phyloP scores from a whole-genome alignment of 345 rosid genomes.

The Ceriops tagal region DNA sequence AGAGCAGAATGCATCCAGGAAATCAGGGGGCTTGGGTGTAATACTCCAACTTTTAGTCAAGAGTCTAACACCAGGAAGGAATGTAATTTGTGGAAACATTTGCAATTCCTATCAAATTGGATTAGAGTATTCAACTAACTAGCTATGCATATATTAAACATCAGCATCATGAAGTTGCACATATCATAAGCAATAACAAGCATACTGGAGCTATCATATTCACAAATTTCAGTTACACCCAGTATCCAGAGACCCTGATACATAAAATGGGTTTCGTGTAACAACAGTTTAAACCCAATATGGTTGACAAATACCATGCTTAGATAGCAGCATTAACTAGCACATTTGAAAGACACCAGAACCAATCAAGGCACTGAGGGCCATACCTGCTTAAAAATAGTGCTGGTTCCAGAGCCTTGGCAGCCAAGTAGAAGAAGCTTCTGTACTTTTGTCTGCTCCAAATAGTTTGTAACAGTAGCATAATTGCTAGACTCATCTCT shows the following conservation, averaged over 20 bases:
- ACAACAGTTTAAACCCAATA: too few relatives aligned
- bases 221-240: too few relatives aligned
- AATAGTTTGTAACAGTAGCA: constrained; percentile 67
- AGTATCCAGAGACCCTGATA: too few relatives aligned
- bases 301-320: too few relatives aligned
- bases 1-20: too few relatives aligned
- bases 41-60: too few relatives aligned
- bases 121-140: background rate
- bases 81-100: too few relatives aligned
- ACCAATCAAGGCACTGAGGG: background rate
- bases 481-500: constrained; percentile 77
- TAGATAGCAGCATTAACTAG: background rate
- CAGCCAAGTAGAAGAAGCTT: constrained; percentile 80
- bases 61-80: too few relatives aligned
- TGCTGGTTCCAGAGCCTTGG: constrained; percentile 95
- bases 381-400: constrained; percentile 91
- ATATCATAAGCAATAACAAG: background rate
- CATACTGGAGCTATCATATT: too few relatives aligned
- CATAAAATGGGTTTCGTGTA: too few relatives aligned
- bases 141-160: background rate
- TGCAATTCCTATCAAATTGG: background rate
- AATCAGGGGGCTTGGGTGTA: too few relatives aligned
- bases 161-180: background rate
- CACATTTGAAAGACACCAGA: background rate
- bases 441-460: constrained; percentile 73